Evolutionary conservation across 345 rosid species (phyloP), one percentile per base, ranked within the genome.

Genomic region (Punica granatum): DNA sequence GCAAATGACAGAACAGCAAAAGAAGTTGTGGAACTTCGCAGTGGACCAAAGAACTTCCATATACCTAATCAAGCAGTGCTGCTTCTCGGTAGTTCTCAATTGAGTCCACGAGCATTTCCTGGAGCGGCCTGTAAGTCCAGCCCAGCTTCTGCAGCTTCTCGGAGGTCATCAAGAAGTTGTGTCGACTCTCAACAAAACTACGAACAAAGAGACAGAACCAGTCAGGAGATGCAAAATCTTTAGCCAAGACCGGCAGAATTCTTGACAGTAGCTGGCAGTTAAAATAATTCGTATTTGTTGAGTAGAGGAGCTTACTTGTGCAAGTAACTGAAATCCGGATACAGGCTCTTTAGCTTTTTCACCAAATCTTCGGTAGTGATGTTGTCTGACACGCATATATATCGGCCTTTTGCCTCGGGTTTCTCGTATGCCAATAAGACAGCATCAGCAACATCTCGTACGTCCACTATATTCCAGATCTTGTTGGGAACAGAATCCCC

Each of bases 101-200:
- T 12, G 90, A 75, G 69, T 88, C 92, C 9, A 67, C 73, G 14
- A 83, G 79, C 59, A 80, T 86, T 67, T 86, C 82, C 60, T 86
- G 86, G 67, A 84, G 68, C 0, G 85, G 79, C 69, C 82, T 49
- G 68, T 71, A 83, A 61, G 66, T 75, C 94, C 89, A 88, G 18
- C 91, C 89, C 41, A 83, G 73, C 53, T 59, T 77, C 75, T 78
- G 69, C 64, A 71, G 49, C 48, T 65, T 71, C 39, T 51, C 74
- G 0, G 65, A 65, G 56, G 53, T 71, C 30, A 58, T 1, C 69
- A 16, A 39, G 19, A 11, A 25, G 14, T 32, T 65, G 18, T 73
- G 74, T 39, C 60, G 83, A 25, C 19, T 69, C 67, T 74, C 80
- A 0, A 46, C 56, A 75, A 70, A 86, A 26, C 91, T 86, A 71